Evolutionary conservation across 2,329 filamentous ascomycete genomes (phyloP).

Genomic region (Grosmannia huntii): DNA sequence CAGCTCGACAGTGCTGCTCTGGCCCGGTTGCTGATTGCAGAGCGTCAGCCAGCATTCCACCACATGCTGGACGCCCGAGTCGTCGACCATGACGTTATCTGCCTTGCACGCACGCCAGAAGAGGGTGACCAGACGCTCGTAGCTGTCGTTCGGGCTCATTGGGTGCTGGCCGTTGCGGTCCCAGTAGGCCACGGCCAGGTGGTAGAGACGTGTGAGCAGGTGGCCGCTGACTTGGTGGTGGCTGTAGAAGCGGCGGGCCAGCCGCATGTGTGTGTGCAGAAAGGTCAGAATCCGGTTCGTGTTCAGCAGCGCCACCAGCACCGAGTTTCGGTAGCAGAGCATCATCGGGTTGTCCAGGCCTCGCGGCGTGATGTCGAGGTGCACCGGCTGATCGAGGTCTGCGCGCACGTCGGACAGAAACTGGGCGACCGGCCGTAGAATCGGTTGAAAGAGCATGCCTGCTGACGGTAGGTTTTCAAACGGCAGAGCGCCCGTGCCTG

Average conservation of each 20-base stretch:
- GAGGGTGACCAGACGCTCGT: slow-evolving; percentile 1
- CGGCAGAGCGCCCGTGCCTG: neutral
- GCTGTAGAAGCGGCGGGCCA: neutral
- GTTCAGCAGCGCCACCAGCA: slow-evolving; percentile 9
- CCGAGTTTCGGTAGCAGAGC: slow-evolving; percentile 12
- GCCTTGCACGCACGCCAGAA: slow-evolving; percentile 9
- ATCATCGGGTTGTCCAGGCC: slow-evolving; percentile 6
- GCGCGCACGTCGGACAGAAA: slow-evolving; percentile 5
- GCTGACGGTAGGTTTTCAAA: neutral
- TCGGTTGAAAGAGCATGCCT: slow-evolving; percentile 2
- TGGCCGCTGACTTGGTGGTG: neutral
- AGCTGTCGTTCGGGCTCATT: neutral
- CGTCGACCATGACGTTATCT: neutral
- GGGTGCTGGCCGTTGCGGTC: slow-evolving; percentile 3
- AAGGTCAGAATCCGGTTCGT: slow-evolving; percentile 8
- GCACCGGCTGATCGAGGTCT: slow-evolving; percentile 6
- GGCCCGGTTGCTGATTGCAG: slow-evolving; percentile 1
- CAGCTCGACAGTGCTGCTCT: neutral
- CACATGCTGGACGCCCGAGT: neutral
- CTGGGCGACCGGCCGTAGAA: neutral
- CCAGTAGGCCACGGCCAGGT: slow-evolving; percentile 10
- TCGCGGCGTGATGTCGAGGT: neutral
- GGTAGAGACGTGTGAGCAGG: slow-evolving; percentile 9
- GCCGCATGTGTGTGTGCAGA: slow-evolving; percentile 2
- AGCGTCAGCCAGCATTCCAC: neutral